These are phyloP conservation scores for Ogataea paraovalis DNA, from an alignment of 805 yeast genomes.

Conservation along the genomic window DNA sequence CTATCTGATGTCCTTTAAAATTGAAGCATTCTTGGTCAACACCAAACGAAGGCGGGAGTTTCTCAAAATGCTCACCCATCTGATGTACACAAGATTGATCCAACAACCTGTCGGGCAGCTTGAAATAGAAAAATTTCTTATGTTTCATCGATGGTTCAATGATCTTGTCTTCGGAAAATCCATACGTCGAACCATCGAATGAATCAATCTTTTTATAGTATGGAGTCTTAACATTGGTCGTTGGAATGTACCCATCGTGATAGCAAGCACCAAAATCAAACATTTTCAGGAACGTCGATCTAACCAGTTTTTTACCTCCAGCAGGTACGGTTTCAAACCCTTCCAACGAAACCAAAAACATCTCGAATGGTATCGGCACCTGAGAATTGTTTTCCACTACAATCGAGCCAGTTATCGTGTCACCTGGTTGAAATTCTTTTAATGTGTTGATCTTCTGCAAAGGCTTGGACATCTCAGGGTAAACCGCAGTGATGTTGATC, in stretches of 20 bases:
- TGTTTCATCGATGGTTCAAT: slow-evolving; percentile 46
- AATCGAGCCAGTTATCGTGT: slow-evolving; percentile 54
- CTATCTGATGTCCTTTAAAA: slow-evolving; percentile 24
- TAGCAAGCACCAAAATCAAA: slow-evolving; percentile 46
- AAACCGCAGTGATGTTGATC: slow-evolving; percentile 37
- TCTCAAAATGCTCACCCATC: slow-evolving; percentile 29
- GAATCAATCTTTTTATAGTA: slow-evolving; percentile 11
- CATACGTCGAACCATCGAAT: slow-evolving; percentile 27
- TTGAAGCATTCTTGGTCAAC: slow-evolving; percentile 27
- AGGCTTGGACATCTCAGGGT: slow-evolving; percentile 29
- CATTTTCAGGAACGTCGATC: slow-evolving; percentile 41
- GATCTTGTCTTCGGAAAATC: slow-evolving; percentile 38
- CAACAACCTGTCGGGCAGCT: slow-evolving; percentile 46
- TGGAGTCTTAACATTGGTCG: slow-evolving; percentile 20
- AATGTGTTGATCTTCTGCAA: slow-evolving; percentile 30
- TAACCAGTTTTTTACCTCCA: slow-evolving; percentile 4
- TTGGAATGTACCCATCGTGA: slow-evolving; percentile 35
- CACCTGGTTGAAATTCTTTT: slow-evolving; percentile 62
- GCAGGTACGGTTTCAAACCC: slow-evolving; percentile 34
- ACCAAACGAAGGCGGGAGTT: slow-evolving; percentile 39
- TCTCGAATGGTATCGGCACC: slow-evolving; percentile 46
- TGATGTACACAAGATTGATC: slow-evolving; percentile 47
- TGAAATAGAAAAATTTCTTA: slow-evolving; percentile 55
- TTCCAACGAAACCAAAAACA: slow-evolving; percentile 54
- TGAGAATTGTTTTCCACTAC: slow-evolving; percentile 37